Evolutionary conservation across 352 stramenopile species (phyloP), one percentile per base, ranked within the genome.

Genomic region (Lagenidium sp.): DNA sequence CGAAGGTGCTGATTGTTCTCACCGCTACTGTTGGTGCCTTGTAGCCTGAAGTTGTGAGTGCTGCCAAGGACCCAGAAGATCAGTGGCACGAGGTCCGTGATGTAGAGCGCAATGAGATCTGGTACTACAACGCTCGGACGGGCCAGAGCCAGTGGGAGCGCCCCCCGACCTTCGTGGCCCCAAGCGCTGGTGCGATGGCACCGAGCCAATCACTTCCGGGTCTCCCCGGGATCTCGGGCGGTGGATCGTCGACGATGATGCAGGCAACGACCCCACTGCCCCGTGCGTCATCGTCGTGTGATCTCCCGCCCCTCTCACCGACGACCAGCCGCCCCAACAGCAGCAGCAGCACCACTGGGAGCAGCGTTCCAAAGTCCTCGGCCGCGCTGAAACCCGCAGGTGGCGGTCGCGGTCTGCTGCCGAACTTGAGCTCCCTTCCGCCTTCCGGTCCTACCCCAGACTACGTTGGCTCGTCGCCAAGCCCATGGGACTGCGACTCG

Each of bases 81-180:
- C 55, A 74, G 34, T 93, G 80, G 80, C 69, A 82, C 30, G 53
- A 88, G 41, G 72, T 93, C 7, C 76, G 74, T 4, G 80, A 93
- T 44, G 55, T 84, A 7, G 70, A 82, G 15, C 52, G 59, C 6
- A 66, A 60, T 5, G 78, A 89, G 30, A 64, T 81, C 12, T 93
- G 80, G 80, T 93, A 80, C 50, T 93, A 90, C 59, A 93, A 93
- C 41, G 52, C 63, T 2, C 41, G 42, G 2, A 90, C 77, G 4
- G 75, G 75, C 3, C 52, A 76, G 12, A 89, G 75, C 53, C 77
- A 93, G 36, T 93, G 80, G 80, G 75, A 86, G 34, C 57, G 54
- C 7, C 78, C 81, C 0, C 23, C 29, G 6, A 34, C 34, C 22
- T 67, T 68, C n/a, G 42, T 40, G 16, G 15, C 28, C 20, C 29